Evolutionary conservation across 495 filamentous ascomycete species (phyloP), one percentile per base, ranked within the genome.

Genomic region (Aspergillus egyptiacus): DNA sequence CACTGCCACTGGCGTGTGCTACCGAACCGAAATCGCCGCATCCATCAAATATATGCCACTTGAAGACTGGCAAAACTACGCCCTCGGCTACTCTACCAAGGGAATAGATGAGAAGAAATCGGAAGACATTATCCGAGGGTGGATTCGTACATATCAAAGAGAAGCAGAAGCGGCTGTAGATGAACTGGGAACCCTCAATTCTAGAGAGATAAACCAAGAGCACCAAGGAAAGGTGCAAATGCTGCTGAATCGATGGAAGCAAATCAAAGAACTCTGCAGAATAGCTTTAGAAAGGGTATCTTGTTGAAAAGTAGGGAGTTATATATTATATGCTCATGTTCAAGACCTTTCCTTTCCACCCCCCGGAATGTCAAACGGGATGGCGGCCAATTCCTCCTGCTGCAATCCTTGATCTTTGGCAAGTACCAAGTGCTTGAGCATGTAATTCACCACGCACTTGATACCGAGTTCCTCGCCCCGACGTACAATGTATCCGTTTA

Each of bases 401-500:
- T 50, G 35, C 10, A 43, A 33, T 18, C 62, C 40, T 14, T 38
- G 46, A 17, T 47, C 46, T 49, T 64, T 72, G 33, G 58, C 56
- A 14, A 60, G 70, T 9, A 87, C 74, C 57, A 84, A 53, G 27
- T 83, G 73, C 62, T 78, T 71, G 11, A 88, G 66, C 73, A 79
- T 75, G 56, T 83, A 82, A 55, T 95, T 89, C 52, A 85, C 67
- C 41, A 76, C 71, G 52, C 80, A 81, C 39, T 73, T 67, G 5
- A 90, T 60, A 10, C 84, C 83, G 32, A 86, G 53, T 64, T 89
- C 81, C 58, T 82, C 74, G 20, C 81, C 89, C 20, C 79, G 76
- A 45, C 68, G 69, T 33, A 93, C 78, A 24, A 95, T 75, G 66
- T 84, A 96, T 13, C 89, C 91, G 67, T 93, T 95, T 54, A 95